Conservation (phyloP, 2,329 filamentous ascomycete genomes). For the Scedosporium apiospermum region DNA sequence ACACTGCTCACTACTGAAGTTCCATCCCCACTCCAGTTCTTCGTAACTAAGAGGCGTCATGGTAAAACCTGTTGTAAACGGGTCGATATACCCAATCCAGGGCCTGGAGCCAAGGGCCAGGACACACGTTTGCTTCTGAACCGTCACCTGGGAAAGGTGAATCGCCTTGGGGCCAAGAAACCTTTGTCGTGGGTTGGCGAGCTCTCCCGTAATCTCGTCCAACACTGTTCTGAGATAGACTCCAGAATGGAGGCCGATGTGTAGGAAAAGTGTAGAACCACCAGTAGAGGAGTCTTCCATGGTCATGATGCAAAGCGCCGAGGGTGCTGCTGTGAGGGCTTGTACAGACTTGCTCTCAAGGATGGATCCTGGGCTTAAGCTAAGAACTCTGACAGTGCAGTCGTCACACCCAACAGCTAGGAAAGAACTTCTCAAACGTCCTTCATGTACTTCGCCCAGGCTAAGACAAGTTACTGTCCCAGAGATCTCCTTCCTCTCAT, state of each 20-base stretch:
- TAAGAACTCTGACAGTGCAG: constrained; percentile 86
- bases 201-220: constrained; percentile 89
- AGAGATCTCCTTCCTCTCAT: constrained; percentile 90
- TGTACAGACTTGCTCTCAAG: constrained; percentile 92
- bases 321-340: constrained; percentile 82
- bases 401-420: constrained; percentile 95
- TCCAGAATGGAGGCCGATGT: constrained; percentile 91
- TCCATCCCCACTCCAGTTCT: constrained; percentile 87
- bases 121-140: constrained; percentile 75
- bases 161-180: constrained; percentile 89
- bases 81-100: constrained; percentile 93
- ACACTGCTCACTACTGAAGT: constrained; percentile 92
- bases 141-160: constrained; percentile 82
- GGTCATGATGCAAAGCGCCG: constrained; percentile 79
- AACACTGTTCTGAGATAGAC: constrained; percentile 93
- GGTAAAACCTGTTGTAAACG: constrained; percentile 78
- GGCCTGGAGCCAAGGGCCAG: constrained; percentile 84
- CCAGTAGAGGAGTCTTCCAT: constrained; percentile 93
- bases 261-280: constrained; percentile 84
- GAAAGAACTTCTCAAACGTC: constrained; percentile 80
- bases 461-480: constrained; percentile 94
- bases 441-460: constrained; percentile 84
- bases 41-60: constrained; percentile 86
- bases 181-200: constrained; percentile 88
- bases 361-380: constrained; percentile 80